Percentiles rank a stretch among this genome's conserved stretches.
Evolutionary conservation across 2,329 filamentous ascomycete genomes (phyloP).

Genomic region (Penicillium vulpinum): DNA sequence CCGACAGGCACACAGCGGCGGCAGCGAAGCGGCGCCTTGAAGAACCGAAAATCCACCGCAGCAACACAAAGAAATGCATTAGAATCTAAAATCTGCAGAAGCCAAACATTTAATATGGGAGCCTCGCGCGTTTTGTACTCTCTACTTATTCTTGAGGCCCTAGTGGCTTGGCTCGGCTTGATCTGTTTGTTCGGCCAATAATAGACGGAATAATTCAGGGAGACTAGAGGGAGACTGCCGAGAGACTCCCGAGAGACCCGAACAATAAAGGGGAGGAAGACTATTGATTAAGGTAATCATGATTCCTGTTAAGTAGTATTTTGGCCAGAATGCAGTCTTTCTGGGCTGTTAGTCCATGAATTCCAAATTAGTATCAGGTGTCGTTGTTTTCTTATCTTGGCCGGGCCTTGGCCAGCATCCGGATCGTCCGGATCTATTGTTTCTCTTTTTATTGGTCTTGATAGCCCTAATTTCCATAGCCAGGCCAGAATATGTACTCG

Average conservation of each 20-base stretch:
- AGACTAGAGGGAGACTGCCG: background rate
- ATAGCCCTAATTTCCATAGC: background rate
- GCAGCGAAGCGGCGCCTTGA: slow-evolving; percentile 1
- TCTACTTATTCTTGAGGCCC: background rate
- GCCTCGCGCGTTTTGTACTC: background rate
- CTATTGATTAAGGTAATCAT: background rate
- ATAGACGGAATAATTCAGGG: too few species aligned
- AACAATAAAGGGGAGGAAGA: background rate
- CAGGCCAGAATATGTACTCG: background rate
- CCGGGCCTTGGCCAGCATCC: background rate
- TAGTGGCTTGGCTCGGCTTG: slow-evolving; percentile 7
- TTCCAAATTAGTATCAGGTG: background rate
- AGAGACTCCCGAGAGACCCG: background rate
- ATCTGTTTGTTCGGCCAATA: slow-evolving; percentile 1
- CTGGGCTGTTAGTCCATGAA: background rate
- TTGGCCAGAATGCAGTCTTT: background rate
- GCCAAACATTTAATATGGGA: background rate
- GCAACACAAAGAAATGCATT: background rate
- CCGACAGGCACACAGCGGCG: background rate
- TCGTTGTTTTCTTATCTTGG: background rate
- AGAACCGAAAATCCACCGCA: background rate
- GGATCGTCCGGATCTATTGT: background rate
- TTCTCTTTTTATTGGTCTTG: background rate
- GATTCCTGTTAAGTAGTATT: background rate
- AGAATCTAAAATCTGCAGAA: background rate